Evolutionary conservation across 1,139 yeast genomes (phyloP), one percentile per base, ranked within the genome.

Genomic region (Blastobotrys malaysiensis): DNA sequence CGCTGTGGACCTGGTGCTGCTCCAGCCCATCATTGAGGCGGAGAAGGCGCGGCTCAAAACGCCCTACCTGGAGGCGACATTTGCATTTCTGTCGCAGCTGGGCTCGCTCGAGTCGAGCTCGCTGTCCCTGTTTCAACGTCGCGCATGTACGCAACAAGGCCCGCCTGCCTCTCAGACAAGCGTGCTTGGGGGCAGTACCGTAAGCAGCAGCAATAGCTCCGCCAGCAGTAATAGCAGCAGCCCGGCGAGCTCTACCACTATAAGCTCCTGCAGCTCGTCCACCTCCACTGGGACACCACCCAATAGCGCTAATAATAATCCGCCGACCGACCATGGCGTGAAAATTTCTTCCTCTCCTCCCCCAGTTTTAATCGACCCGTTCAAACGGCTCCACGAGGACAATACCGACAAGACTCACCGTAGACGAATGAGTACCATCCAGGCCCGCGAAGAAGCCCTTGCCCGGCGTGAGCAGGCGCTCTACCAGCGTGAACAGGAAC

Each of bases 31-130:
- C 56, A 74, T 90, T 54, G 74, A 89, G 56, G 96, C 95, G 16
- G 97, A 89, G 70, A 96, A 89, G 68, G 80, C 81, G 65, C 84
- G 87, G 48, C 83, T 89, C 53, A 84, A 88, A 67, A 88, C 97
- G 0, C 97, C 97, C 2, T 90, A 90, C 67, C 77, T 90, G 69
- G 97, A 90, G 70, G 88, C 88, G 64, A 73, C 88, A 56, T 90
- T 88, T 68, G 89, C 96, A 2, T 80, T 85, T 56, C 75, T 88
- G 76, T 83, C 88, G 61, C 95, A 87, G 66, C 78, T 77, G 11
- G 43, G 36, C 31, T 16, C 43, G 44, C 39, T 50, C 44, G 51
- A 51, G 48, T 45, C 11, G 13, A 26, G 11, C 26, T 44, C 49
- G 52, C 39, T 50, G 19, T 9, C 46, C 44, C 48, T 47, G 45